Percentiles rank a stretch among this genome's conserved stretches.
phyloP scores from a whole-genome alignment of 73 alveolate species.

The Tetrahymena borealis region DNA sequence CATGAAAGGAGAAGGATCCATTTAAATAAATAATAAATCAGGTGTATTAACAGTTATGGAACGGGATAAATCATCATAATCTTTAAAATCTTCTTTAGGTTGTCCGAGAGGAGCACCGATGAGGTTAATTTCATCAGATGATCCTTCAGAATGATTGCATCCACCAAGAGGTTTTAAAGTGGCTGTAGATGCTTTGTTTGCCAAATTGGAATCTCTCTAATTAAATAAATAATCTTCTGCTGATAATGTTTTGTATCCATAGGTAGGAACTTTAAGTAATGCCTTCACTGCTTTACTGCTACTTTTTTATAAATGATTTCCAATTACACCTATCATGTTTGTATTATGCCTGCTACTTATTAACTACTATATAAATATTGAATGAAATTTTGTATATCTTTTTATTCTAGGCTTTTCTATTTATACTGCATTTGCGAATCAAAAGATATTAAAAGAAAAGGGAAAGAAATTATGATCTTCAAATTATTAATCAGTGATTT shows the following conservation, averaged over 20 bases:
- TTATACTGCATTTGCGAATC: background rate
- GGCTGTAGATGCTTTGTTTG: slow-evolving; percentile 7
- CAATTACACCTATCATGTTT: background rate
- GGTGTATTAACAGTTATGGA: slow-evolving; percentile 12
- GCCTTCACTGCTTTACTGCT: background rate
- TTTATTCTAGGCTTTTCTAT: background rate
- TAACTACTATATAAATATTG: background rate
- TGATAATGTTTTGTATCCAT: slow-evolving; percentile 16
- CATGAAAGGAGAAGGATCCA: slow-evolving; percentile 38
- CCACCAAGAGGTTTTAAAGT: slow-evolving; percentile 18
- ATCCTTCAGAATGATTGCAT: slow-evolving; percentile 16
- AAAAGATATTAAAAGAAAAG: background rate
- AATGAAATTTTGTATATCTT: background rate
- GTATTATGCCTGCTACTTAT: background rate
- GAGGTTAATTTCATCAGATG: slow-evolving; percentile 15
- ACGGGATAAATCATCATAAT: slow-evolving; percentile 24
- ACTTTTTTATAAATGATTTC: background rate
- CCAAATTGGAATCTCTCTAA: slow-evolving; percentile 26
- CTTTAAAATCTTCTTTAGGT: slow-evolving; percentile 7
- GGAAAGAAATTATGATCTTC: background rate
- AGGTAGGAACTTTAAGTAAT: background rate
- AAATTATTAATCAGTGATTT: background rate
- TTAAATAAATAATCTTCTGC: slow-evolving; percentile 33
- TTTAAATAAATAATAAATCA: slow-evolving; percentile 19
- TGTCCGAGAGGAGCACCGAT: slow-evolving; percentile 39